Percentiles rank a stretch among this genome's conserved stretches.
These are phyloP conservation scores for Picochlorum sp. DNA, from an alignment of 139 green algal species.

Conservation along the genomic window DNA sequence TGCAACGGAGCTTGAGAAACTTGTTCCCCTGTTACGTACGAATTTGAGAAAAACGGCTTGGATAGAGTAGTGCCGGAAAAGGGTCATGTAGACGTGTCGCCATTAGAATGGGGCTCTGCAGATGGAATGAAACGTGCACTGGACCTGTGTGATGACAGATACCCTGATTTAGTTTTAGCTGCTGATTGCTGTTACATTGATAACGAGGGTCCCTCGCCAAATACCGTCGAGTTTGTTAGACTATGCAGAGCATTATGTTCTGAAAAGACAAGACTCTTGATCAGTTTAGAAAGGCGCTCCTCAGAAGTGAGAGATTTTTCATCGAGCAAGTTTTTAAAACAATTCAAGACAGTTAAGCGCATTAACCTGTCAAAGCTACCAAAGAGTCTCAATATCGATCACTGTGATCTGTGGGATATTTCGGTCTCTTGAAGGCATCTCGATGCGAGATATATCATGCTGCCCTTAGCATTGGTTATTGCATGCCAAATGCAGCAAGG, in stretches of 20 bases:
- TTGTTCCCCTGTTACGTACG: constrained; percentile 25
- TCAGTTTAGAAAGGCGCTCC: constrained; percentile 32
- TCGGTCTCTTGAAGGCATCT: neutral
- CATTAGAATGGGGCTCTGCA: constrained; percentile 24
- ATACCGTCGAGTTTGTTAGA: constrained; percentile 28
- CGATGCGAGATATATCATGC: neutral
- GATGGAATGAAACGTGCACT: constrained; percentile 1
- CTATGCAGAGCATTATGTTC: constrained; percentile 30
- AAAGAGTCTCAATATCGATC: constrained; percentile 13
- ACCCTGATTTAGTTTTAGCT: constrained; percentile 23
- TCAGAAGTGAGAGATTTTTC: constrained; percentile 21
- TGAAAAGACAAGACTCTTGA: constrained; percentile 14
- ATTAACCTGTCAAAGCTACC: constrained; percentile 15
- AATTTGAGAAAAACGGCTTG: constrained; percentile 28
- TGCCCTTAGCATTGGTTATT: neutral
- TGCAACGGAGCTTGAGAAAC: constrained; percentile 26
- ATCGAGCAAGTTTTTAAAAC: constrained; percentile 9
- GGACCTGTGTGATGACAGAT: neutral
- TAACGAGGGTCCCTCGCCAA: constrained; percentile 14
- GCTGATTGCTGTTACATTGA: constrained; percentile 40
- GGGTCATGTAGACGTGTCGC: constrained; percentile 12
- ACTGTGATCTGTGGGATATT: constrained; percentile 33
- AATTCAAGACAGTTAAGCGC: constrained; percentile 16
- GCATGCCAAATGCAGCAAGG: constrained; percentile 37
- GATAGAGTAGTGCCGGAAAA: neutral